phyloP scores from a whole-genome alignment of 2,329 filamentous ascomycete species.

The Fusarium nisikadoi region DNA sequence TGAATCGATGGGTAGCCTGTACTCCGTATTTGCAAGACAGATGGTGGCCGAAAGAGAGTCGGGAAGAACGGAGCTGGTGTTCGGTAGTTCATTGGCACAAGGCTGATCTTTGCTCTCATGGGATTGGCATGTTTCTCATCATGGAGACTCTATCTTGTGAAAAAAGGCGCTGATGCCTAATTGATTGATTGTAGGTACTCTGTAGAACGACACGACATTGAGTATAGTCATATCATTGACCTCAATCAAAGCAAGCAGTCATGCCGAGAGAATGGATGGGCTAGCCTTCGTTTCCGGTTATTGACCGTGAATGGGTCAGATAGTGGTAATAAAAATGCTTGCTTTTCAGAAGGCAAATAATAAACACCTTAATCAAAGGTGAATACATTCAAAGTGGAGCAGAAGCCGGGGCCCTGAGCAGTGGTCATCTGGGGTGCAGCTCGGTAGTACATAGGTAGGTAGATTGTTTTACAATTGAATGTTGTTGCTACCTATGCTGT shows the following conservation, averaged over 20 bases:
- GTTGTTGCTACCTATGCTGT: slow-evolving; percentile 23
- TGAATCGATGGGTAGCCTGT: slow-evolving; percentile 6
- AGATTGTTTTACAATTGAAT: slow-evolving; percentile 3
- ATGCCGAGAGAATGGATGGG: not conserved
- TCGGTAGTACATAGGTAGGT: slow-evolving; percentile 9
- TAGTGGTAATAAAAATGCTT: slow-evolving; percentile 18
- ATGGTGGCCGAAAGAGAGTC: slow-evolving; percentile 10
- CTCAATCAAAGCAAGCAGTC: not conserved
- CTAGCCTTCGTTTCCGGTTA: not conserved
- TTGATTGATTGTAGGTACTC: slow-evolving; percentile 7
- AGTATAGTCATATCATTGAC: not conserved
- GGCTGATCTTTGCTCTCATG: slow-evolving; percentile 20
- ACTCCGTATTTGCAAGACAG: not conserved
- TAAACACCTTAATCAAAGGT: slow-evolving; percentile 34
- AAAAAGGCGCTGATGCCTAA: slow-evolving; percentile 12
- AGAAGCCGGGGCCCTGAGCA: slow-evolving; percentile 16
- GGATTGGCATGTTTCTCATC: slow-evolving; percentile 7
- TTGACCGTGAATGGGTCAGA: not conserved
- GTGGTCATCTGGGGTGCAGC: slow-evolving; percentile 42
- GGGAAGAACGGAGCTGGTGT: slow-evolving; percentile 2
- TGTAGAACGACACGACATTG: not conserved
- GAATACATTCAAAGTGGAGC: slow-evolving; percentile 36
- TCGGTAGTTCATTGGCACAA: slow-evolving; percentile 13
- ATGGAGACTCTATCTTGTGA: not conserved
- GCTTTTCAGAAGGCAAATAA: slow-evolving; percentile 21